Percentiles rank a stretch among this genome's conserved stretches.
Conservation (phyloP, 306 rosid genomes). For the Dryas drummondii region DNA sequence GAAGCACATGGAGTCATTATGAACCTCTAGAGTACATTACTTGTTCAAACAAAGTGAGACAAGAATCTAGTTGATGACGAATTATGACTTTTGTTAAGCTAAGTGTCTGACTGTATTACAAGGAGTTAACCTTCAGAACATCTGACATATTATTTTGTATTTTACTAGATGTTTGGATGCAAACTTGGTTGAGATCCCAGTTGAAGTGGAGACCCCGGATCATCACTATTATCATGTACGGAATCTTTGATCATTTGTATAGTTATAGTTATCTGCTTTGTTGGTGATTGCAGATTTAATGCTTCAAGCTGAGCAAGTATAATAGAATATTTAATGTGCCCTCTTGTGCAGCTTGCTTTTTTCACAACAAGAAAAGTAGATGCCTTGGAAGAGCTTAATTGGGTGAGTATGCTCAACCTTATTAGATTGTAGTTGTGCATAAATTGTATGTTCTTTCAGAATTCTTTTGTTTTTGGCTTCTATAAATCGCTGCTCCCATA, state of each 20-base stretch:
- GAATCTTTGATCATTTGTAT: slow-evolving; percentile 14
- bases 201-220: slow-evolving; percentile 74
- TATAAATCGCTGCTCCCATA: background rate
- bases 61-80: background rate
- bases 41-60: background rate
- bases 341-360: slow-evolving; percentile 73
- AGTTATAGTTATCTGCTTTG: slow-evolving; percentile 20
- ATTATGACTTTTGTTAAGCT: background rate
- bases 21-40: background rate
- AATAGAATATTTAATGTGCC: slow-evolving; percentile 23
- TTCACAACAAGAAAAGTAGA: slow-evolving; percentile 74
- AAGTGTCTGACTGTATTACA: background rate
- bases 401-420: slow-evolving; percentile 60
- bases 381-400: slow-evolving; percentile 88
- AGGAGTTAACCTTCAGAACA: background rate
- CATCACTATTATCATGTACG: slow-evolving; percentile 77
- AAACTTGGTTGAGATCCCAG: slow-evolving; percentile 81
- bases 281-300: slow-evolving; percentile 7
- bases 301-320: slow-evolving; percentile 10
- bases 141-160: slow-evolving; percentile 10
- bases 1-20: background rate
- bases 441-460: slow-evolving; percentile 8
- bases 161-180: slow-evolving; percentile 81
- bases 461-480: background rate
- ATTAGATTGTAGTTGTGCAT: slow-evolving; percentile 23